These are phyloP conservation scores for Pseudocercospora macadamiae DNA, from an alignment of 2,329 filamentous ascomycete genomes.

Conservation along the genomic window DNA sequence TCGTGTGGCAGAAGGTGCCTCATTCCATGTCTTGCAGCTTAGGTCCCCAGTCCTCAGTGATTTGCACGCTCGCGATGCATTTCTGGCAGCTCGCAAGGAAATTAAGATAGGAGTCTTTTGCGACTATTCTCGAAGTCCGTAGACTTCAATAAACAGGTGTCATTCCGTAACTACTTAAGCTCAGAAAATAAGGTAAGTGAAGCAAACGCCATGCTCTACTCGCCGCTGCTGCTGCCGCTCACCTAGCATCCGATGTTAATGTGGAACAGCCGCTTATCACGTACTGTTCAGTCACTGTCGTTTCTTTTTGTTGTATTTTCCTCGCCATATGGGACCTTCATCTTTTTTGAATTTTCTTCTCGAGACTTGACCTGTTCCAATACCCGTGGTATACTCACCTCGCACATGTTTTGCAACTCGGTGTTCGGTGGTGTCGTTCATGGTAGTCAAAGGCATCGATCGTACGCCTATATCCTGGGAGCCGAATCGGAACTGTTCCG, in stretches of 20 bases:
- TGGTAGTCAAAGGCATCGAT: too few relatives aligned
- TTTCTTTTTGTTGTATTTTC: neutral
- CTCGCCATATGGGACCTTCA: neutral
- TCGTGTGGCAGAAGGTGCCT: too few relatives aligned
- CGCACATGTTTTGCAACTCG: neutral
- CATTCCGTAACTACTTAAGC: slow-evolving; percentile 22
- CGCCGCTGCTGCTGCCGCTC: neutral
- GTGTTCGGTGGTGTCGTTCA: neutral
- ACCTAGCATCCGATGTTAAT: slow-evolving; percentile 3
- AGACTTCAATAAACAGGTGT: slow-evolving; percentile 24
- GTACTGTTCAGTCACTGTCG: neutral
- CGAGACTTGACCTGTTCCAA: neutral
- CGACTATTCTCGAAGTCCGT: slow-evolving; percentile 30
- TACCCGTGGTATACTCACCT: neutral
- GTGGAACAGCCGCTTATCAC: slow-evolving; percentile 1
- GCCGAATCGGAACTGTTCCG: neutral
- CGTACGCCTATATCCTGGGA: too few relatives aligned
- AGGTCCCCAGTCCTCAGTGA: too few relatives aligned
- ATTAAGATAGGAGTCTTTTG: too few relatives aligned
- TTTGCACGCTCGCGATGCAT: neutral
- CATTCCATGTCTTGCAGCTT: too few relatives aligned
- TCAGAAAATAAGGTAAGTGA: slow-evolving; percentile 6
- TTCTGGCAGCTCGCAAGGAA: neutral
- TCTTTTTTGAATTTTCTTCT: neutral
- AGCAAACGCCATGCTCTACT: neutral